Percentiles rank a stretch among this genome's conserved stretches.
These are phyloP conservation scores for Ceratobasidium sp. DNA, from an alignment of 1,284 basidiomycete genomes.

Conservation along the genomic window DNA sequence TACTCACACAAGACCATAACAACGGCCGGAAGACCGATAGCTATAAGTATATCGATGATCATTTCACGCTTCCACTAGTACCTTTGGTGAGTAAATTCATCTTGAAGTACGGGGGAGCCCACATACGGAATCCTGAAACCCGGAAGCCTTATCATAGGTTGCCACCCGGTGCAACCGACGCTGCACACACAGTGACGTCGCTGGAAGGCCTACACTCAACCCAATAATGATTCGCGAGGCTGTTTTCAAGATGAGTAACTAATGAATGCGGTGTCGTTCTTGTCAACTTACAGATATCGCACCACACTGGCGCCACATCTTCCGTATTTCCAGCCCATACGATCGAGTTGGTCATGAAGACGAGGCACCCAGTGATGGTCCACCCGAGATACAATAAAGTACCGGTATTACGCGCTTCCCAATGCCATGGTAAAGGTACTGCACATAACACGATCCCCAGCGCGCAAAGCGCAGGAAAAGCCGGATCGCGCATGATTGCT, in stretches of 20 bases:
- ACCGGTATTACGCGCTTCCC: constrained; percentile 71
- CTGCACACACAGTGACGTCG: constrained; percentile 64
- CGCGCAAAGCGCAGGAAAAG: constrained; percentile 60
- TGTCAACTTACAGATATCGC: constrained; percentile 73
- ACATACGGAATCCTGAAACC: constrained; percentile 49
- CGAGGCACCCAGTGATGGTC: constrained; percentile 69
- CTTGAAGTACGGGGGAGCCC: constrained; percentile 15
- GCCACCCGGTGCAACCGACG: constrained; percentile 66
- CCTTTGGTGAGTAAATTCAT: neutral
- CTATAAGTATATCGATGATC: constrained; percentile 62
- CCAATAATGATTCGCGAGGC: constrained; percentile 55
- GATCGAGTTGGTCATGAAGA: constrained; percentile 72
- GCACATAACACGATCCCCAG: constrained; percentile 64
- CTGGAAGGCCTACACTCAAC: constrained; percentile 59
- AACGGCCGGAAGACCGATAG: constrained; percentile 63
- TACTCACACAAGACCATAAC: constrained; percentile 65
- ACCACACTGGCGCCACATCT: constrained; percentile 75
- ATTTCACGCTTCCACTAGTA: constrained; percentile 46
- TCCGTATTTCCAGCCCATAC: constrained; percentile 73
- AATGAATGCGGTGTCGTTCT: constrained; percentile 17
- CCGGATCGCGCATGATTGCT: constrained; percentile 26
- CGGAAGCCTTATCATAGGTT: constrained; percentile 53
- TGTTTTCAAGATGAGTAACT: constrained; percentile 22
- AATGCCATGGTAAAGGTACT: constrained; percentile 73
- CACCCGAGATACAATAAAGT: constrained; percentile 76